A percentile compares a stretch with the other conserved stretches of the same genome.
Evolutionary conservation across 2,329 filamentous ascomycete genomes (phyloP).

Genomic region (Orbilia blumenaviensis): DNA sequence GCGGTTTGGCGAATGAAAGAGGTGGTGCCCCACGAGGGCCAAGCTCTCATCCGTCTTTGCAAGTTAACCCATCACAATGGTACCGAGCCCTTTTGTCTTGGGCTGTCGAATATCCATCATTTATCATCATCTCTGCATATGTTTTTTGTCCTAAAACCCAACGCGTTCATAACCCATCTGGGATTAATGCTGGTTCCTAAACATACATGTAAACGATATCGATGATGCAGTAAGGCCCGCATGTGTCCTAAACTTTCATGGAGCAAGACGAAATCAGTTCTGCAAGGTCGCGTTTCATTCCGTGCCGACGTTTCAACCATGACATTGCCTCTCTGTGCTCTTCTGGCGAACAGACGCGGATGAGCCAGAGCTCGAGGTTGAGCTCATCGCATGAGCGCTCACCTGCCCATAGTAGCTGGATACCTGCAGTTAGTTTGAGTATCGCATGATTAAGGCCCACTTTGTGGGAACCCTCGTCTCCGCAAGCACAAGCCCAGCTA

Average conservation of each 20-base stretch:
- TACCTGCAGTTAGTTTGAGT: not conserved
- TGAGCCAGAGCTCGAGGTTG: not conserved
- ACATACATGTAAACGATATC: slow-evolving; percentile 3
- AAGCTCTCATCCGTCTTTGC: slow-evolving; percentile 16
- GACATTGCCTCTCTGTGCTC: slow-evolving; percentile 9
- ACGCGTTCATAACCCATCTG: slow-evolving; percentile 42
- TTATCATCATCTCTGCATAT: slow-evolving; percentile 27
- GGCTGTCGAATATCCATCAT: slow-evolving; percentile 10
- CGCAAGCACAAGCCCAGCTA: slow-evolving; percentile 31
- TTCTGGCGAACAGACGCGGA: not conserved
- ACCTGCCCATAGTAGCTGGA: too few species aligned
- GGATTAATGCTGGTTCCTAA: not conserved
- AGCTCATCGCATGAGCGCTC: slow-evolving; percentile 5
- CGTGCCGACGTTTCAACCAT: slow-evolving; percentile 35
- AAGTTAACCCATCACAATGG: slow-evolving; percentile 30
- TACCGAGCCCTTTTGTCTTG: slow-evolving; percentile 43
- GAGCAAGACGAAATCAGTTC: not conserved
- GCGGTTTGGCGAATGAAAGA: slow-evolving; percentile 24
- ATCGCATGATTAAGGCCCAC: slow-evolving; percentile 16
- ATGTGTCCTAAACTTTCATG: slow-evolving; percentile 12
- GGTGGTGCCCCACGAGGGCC: slow-evolving; percentile 41
- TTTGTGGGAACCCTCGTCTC: slow-evolving; percentile 15
- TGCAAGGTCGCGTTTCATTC: slow-evolving; percentile 34
- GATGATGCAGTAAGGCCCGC: not conserved
- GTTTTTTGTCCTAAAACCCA: not conserved